phyloP scores from a whole-genome alignment of 345 rosid species.

The Erucastrum elatum region DNA sequence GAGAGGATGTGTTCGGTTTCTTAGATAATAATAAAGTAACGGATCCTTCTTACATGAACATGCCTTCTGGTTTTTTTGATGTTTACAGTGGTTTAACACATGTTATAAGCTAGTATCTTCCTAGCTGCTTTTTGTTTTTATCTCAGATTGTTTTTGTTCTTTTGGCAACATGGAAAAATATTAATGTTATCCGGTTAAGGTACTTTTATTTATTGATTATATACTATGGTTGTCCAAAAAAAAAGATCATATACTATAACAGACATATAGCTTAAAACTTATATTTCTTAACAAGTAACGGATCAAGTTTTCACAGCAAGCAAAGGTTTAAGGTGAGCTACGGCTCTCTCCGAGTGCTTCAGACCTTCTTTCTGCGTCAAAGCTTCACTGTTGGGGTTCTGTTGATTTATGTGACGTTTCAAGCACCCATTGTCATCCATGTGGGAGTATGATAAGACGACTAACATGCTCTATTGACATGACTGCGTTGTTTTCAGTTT shows the following conservation, averaged over 20 bases:
- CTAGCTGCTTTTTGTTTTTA: conserved; percentile 4
- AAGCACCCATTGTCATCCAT: no score
- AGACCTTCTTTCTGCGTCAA: no score
- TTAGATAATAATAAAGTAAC: conserved; percentile 10
- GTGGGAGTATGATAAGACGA: no score
- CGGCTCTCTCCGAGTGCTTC: no score
- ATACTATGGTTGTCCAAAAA: no score
- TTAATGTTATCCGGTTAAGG: conserved; percentile 4
- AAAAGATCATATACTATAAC: background rate
- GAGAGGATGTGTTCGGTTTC: conserved; percentile 29
- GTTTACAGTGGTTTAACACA: conserved; percentile 21
- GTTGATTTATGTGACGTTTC: no score
- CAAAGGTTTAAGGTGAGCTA: no score
- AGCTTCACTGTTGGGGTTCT: no score
- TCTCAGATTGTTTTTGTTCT: background rate
- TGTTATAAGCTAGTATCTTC: conserved; percentile 17
- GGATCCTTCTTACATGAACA: conserved; percentile 5
- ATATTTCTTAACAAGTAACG: background rate
- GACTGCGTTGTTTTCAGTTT: background rate
- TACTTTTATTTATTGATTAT: background rate
- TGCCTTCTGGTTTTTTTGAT: background rate
- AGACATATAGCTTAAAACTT: background rate
- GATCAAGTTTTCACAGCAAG: background rate
- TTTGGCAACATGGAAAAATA: background rate
- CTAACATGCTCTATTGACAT: background rate